Evolutionary conservation across 257 asterid species (phyloP).

Genomic region (Cynanchum wilfordii): DNA sequence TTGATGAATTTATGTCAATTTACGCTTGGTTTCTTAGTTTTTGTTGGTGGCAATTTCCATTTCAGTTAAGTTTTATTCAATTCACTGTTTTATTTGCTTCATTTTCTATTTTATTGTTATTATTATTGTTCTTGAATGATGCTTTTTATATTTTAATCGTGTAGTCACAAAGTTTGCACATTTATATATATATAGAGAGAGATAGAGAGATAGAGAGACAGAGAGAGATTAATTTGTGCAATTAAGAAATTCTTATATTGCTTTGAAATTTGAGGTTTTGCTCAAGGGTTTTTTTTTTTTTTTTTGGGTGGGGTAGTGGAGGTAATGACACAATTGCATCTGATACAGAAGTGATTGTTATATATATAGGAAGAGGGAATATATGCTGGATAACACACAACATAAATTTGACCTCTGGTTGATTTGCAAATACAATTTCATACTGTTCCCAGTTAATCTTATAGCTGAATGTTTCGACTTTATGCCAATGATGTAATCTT

Average conservation of each 20-base stretch:
- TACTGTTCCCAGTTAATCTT: not conserved
- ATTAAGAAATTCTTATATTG: not conserved
- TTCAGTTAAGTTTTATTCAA: not conserved
- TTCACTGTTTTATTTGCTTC: not conserved
- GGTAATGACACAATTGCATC: not conserved
- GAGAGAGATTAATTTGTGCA: not conserved
- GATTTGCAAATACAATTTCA: not conserved
- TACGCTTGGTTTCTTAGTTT: not conserved
- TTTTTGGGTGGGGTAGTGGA: too few species aligned
- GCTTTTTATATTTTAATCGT: not conserved
- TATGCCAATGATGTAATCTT: too few species aligned
- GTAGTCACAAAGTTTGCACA: not conserved
- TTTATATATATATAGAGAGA: too few species aligned
- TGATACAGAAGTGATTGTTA: not conserved
- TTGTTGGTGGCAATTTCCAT: not conserved
- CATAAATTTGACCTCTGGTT: not conserved
- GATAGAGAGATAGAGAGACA: too few species aligned
- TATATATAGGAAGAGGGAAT: not conserved
- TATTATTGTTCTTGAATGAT: not conserved
- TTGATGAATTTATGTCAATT: not conserved
- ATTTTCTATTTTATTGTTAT: not conserved
- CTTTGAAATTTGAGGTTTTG: not conserved
- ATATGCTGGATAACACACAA: not conserved
- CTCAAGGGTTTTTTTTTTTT: not conserved
- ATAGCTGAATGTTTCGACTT: not conserved